These are phyloP conservation scores for Alliaria petiolata DNA, from an alignment of 345 rosid genomes.

Conservation along the genomic window DNA sequence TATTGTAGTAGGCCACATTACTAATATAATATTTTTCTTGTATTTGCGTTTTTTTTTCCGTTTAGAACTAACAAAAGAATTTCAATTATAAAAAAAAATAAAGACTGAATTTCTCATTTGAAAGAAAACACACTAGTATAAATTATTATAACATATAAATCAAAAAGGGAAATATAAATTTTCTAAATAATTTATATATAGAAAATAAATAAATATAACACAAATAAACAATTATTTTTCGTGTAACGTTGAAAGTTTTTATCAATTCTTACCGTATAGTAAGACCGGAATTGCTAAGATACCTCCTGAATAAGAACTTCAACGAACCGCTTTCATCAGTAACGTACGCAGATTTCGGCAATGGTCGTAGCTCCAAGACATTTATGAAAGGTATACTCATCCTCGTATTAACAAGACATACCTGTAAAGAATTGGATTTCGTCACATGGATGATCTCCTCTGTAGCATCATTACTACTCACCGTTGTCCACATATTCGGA, in stretches of 20 bases:
- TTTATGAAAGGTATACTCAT: conserved; percentile 20
- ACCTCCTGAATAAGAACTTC: background rate
- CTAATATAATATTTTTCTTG: background rate
- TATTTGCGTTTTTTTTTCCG: too few relatives aligned
- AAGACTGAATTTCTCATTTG: too few relatives aligned
- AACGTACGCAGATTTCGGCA: conserved; percentile 5
- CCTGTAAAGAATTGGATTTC: background rate
- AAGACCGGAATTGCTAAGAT: background rate
- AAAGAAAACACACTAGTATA: too few relatives aligned
- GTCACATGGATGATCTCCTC: conserved; percentile 19
- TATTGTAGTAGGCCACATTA: background rate
- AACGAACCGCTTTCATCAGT: conserved; percentile 14
- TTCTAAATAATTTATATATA: too few relatives aligned
- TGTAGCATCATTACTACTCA: background rate
- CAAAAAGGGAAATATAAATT: too few relatives aligned
- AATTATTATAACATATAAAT: too few relatives aligned
- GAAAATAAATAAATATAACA: too few relatives aligned
- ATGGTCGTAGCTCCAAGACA: conserved; percentile 22
- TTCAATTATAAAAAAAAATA: too few relatives aligned
- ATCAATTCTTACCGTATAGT: background rate
- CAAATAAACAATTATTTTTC: too few relatives aligned
- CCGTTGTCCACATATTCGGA: conserved; percentile 20
- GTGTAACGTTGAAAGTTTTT: too few relatives aligned
- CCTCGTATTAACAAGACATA: conserved; percentile 23
- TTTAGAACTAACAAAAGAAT: too few relatives aligned